phyloP scores from a whole-genome alignment of 441 rosid genomes.

The Pelargonium fulgidum region DNA sequence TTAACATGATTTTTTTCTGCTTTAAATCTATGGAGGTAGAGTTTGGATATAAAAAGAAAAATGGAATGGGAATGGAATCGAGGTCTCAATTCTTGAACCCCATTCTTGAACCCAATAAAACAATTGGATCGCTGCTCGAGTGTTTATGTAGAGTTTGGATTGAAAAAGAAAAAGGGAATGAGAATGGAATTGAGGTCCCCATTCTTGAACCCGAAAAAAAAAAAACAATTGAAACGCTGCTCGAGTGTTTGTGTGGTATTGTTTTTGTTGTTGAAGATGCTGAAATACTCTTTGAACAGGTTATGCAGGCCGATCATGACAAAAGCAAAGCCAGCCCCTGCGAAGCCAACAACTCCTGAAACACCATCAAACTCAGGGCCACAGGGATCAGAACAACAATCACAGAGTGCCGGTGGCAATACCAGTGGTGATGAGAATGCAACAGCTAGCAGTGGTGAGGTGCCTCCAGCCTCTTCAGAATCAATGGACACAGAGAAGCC shows the following conservation, averaged over 20 bases:
- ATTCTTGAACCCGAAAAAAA: too few species aligned
- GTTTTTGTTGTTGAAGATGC: background rate
- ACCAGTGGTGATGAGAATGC: background rate
- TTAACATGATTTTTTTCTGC: background rate
- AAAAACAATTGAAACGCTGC: too few species aligned
- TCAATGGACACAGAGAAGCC: conserved; percentile 21
- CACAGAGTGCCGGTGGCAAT: conserved; percentile 8
- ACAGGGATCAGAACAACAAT: conserved; percentile 12
- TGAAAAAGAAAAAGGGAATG: too few species aligned
- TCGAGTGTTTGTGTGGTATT: background rate
- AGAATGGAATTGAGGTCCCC: too few species aligned
- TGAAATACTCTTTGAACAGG: conserved; percentile 33
- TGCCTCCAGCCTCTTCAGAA: conserved; percentile 13
- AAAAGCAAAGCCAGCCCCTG: conserved; percentile 20
- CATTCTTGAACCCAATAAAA: too few species aligned
- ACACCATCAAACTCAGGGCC: conserved; percentile 11
- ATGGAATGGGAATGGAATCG: too few species aligned
- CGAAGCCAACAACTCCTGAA: conserved; percentile 1
- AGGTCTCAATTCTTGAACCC: background rate
- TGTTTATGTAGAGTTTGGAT: conserved; percentile 6
- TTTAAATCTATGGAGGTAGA: too few species aligned
- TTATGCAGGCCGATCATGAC: conserved; percentile 27
- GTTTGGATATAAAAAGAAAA: too few species aligned
- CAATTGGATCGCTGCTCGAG: too few species aligned
- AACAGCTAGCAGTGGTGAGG: conserved; percentile 3